Evolutionary conservation across 139 green algal genomes (phyloP).

Genomic region (Pleodorina starrii): DNA sequence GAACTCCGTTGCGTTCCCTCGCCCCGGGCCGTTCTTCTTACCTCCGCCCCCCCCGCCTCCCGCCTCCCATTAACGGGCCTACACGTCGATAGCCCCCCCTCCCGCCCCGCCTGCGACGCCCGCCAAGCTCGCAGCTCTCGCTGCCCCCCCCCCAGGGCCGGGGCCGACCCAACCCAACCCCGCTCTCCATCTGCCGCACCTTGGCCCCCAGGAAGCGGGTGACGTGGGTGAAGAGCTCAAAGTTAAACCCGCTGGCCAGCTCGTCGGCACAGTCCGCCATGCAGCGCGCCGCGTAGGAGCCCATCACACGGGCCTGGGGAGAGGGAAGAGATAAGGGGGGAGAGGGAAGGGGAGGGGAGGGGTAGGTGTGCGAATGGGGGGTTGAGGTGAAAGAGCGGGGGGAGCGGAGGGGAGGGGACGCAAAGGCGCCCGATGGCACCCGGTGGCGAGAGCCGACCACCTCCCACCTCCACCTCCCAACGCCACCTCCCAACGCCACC

Average conservation of each 20-base stretch:
- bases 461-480: too few species aligned
- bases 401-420: too few species aligned
- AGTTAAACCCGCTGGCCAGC: conserved; percentile 72
- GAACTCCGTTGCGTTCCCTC: too few species aligned
- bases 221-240: conserved; percentile 93
- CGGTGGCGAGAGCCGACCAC: too few species aligned
- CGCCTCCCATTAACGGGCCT: too few species aligned
- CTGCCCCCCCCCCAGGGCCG: background rate
- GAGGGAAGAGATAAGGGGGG: background rate
- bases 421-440: too few species aligned
- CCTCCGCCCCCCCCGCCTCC: too few species aligned
- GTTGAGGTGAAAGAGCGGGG: too few species aligned
- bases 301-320: conserved; percentile 72
- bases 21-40: too few species aligned
- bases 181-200: conserved; percentile 46
- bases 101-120: too few species aligned
- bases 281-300: conserved; percentile 76
- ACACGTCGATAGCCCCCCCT: too few species aligned
- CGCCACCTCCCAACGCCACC: too few species aligned
- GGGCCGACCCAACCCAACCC: background rate
- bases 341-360: background rate
- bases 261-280: conserved; percentile 74
- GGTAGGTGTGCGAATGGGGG: background rate
- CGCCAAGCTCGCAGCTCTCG: background rate
- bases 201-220: conserved; percentile 88